These are phyloP conservation scores for Marasmius fiardii DNA, from an alignment of 1,284 basidiomycete species.

Conservation along the genomic window DNA sequence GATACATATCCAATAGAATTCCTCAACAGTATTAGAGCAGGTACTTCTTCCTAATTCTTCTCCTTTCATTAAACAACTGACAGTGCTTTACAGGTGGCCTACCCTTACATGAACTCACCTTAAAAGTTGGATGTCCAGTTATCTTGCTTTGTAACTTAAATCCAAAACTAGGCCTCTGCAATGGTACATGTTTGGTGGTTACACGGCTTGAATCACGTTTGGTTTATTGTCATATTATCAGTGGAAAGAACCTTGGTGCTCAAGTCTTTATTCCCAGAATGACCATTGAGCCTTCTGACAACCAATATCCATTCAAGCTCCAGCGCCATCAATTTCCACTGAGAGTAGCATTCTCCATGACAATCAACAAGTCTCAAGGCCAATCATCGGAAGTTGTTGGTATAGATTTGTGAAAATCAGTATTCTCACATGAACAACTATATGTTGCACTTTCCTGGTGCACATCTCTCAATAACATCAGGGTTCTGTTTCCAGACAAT, in stretches of 20 bases:
- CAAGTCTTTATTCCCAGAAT: no score
- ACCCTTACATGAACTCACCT: no score
- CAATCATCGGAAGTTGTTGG: conserved; percentile 32
- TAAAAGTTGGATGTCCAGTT: no score
- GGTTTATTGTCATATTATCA: conserved; percentile 24
- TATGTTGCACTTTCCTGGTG: no score
- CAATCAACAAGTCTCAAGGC: conserved; percentile 43
- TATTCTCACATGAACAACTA: conserved; percentile 41
- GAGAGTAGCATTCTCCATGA: no score
- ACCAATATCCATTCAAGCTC: no score
- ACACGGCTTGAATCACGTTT: conserved; percentile 17
- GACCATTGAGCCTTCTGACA: no score
- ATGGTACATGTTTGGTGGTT: conserved; percentile 29
- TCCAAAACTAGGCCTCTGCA: conserved; percentile 30
- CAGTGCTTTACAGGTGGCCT: no score
- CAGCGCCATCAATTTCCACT: no score
- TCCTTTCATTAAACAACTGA: no score
- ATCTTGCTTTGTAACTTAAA: conserved; percentile 30
- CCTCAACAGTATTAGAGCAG: no score
- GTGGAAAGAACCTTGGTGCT: conserved; percentile 27
- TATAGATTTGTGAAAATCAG: conserved; percentile 28
- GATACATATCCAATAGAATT: conserved; percentile 13
- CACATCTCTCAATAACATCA: conserved; percentile 30
- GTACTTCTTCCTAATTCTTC: no score
- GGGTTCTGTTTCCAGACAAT: conserved; percentile 23